Percentiles rank a stretch among this genome's conserved stretches.
phyloP scores from a whole-genome alignment of 140 eudicot species.

The Senecio squalidus region DNA sequence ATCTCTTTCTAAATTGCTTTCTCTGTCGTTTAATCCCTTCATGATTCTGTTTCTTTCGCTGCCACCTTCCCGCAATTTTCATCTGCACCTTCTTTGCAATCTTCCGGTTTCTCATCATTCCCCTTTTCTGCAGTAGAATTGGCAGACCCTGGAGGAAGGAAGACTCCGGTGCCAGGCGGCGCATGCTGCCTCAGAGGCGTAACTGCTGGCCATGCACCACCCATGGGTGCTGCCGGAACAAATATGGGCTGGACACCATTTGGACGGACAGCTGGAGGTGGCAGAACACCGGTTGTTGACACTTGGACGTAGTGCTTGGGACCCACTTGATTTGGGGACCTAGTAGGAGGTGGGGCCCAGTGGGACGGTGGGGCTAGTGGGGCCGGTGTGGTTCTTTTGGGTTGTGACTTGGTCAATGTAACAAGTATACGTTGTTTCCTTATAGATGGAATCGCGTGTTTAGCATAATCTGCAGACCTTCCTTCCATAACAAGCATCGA shows the following conservation, averaged over 20 bases:
- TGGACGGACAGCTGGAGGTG: slow-evolving; percentile 34
- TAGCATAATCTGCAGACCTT: slow-evolving; percentile 52
- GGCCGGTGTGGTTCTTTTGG: slow-evolving; percentile 20
- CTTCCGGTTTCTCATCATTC: slow-evolving; percentile 24
- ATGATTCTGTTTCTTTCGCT: slow-evolving; percentile 15
- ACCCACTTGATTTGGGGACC: slow-evolving; percentile 40
- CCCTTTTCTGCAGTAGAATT: slow-evolving; percentile 18
- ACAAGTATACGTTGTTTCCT: slow-evolving; percentile 62
- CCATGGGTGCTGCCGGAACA: slow-evolving; percentile 44
- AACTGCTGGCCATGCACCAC: slow-evolving; percentile 51
- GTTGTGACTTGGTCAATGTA: slow-evolving; percentile 47
- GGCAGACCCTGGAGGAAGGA: slow-evolving; percentile 67
- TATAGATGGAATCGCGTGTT: slow-evolving; percentile 54
- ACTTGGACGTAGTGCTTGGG: slow-evolving; percentile 52
- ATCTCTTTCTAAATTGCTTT: slow-evolving; percentile 14
- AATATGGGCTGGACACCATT: slow-evolving; percentile 61
- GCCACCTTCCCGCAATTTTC: slow-evolving; percentile 24
- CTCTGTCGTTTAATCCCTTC: slow-evolving; percentile 18
- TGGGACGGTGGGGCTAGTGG: slow-evolving; percentile 12
- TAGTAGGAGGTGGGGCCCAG: slow-evolving; percentile 44
- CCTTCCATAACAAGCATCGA: slow-evolving; percentile 78
- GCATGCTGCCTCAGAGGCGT: slow-evolving; percentile 47
- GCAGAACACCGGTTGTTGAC: slow-evolving; percentile 45
- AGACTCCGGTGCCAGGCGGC: slow-evolving; percentile 83
- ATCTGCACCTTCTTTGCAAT: slow-evolving; percentile 30